A percentile compares a stretch with the other conserved stretches of the same genome.
Evolutionary conservation across 345 rosid genomes (phyloP).

Genomic region (Syzygium jambos): DNA sequence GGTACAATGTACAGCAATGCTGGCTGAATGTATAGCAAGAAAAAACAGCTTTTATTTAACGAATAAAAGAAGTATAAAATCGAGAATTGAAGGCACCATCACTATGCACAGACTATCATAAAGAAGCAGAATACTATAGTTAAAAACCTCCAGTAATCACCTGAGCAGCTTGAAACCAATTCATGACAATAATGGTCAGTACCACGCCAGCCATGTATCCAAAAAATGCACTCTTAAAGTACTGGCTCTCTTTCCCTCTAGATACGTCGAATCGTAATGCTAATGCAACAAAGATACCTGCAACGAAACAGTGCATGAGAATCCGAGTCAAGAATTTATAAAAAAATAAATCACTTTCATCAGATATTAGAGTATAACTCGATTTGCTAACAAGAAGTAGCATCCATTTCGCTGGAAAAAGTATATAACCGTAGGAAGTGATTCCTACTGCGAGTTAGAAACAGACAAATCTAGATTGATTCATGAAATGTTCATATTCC

Average conservation of each 20-base stretch:
- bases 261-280: constrained; percentile 94
- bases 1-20: constrained; percentile 97
- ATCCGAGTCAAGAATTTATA: background rate
- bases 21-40: constrained; percentile 46
- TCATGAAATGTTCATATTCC: background rate
- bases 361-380: background rate
- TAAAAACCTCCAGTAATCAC: constrained; percentile 14
- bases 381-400: background rate
- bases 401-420: background rate
- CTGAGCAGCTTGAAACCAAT: constrained; percentile 99
- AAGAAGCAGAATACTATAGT: background rate
- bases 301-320: background rate
- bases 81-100: background rate
- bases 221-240: constrained; percentile 89
- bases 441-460: background rate
- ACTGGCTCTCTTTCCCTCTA: constrained; percentile 75
- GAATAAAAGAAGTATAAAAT: background rate
- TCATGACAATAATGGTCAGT: constrained; percentile 91
- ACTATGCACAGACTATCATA: background rate
- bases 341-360: background rate
- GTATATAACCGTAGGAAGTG: background rate
- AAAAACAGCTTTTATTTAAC: background rate
- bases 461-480: background rate
- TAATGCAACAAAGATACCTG: constrained; percentile 95
- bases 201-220: constrained; percentile 74